These are phyloP conservation scores for Rheum nobile DNA, from an alignment of 148 eudicot genomes.

Conservation along the genomic window DNA sequence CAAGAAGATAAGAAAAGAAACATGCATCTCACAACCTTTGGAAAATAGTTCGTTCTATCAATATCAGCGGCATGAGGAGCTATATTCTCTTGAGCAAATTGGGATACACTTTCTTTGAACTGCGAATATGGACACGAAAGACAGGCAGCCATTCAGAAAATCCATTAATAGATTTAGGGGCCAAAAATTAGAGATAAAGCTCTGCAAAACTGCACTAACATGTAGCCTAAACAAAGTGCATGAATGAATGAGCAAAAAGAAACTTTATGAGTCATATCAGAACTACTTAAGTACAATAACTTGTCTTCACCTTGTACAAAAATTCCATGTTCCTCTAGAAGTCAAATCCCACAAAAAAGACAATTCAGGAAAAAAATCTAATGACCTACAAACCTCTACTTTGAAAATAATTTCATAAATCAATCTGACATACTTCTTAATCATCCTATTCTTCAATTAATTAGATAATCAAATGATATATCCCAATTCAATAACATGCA, in stretches of 20 bases:
- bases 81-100: constrained; percentile 89
- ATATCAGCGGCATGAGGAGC: constrained; percentile 85
- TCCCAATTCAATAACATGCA: not conserved
- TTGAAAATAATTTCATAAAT: not conserved
- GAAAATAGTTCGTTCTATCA: constrained; percentile 72
- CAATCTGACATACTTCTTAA: not conserved
- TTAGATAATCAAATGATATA: not conserved
- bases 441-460: not conserved
- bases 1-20: constrained; percentile 10
- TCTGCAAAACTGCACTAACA: not conserved
- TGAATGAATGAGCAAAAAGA: not conserved
- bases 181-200: not conserved
- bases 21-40: constrained; percentile 39
- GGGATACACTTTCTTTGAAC: constrained; percentile 95
- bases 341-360: not conserved
- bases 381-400: not conserved
- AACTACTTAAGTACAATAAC: not conserved
- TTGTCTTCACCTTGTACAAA: not conserved
- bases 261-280: not conserved
- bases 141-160: not conserved
- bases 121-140: constrained; percentile 16
- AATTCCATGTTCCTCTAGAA: not conserved
- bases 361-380: not conserved
- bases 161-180: not conserved
- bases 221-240: not conserved